phyloP scores from a whole-genome alignment of 177 flowering plant genomes.

The Telopea speciosissima region DNA sequence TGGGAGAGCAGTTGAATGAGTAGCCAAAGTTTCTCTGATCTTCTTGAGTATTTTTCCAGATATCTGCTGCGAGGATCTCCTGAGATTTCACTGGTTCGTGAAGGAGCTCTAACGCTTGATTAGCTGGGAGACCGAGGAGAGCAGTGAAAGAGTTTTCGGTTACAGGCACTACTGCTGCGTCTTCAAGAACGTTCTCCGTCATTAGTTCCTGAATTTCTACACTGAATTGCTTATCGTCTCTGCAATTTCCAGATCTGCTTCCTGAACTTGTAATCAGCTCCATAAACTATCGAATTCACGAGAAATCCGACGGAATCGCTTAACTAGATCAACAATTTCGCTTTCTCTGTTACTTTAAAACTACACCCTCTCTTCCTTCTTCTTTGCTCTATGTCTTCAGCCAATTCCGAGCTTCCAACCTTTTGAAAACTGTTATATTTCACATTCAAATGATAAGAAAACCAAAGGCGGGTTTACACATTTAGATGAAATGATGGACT shows the following conservation, averaged over 20 bases:
- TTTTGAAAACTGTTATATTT: no score
- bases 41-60: slow-evolving; percentile 1
- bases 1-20: slow-evolving; percentile 15
- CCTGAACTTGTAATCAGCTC: slow-evolving; percentile 1
- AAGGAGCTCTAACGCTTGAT: slow-evolving; percentile 68
- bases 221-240: neutral
- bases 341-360: neutral
- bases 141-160: slow-evolving; percentile 76
- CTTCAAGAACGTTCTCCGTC: slow-evolving; percentile 13
- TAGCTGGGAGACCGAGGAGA: slow-evolving; percentile 65
- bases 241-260: slow-evolving; percentile 13
- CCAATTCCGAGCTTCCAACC: neutral
- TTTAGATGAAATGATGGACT: neutral
- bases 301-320: neutral
- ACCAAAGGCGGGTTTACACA: no score
- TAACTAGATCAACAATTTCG: neutral
- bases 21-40: slow-evolving; percentile 11
- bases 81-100: slow-evolving; percentile 33
- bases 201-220: slow-evolving; percentile 31
- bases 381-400: neutral
- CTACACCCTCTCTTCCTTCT: neutral
- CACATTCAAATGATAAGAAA: no score
- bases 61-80: slow-evolving; percentile 5
- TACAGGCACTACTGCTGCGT: slow-evolving; percentile 19
- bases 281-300: slow-evolving; percentile 5